Evolutionary conservation across 331 rosid genomes (phyloP).

Genomic region (Pyrus hybrid): DNA sequence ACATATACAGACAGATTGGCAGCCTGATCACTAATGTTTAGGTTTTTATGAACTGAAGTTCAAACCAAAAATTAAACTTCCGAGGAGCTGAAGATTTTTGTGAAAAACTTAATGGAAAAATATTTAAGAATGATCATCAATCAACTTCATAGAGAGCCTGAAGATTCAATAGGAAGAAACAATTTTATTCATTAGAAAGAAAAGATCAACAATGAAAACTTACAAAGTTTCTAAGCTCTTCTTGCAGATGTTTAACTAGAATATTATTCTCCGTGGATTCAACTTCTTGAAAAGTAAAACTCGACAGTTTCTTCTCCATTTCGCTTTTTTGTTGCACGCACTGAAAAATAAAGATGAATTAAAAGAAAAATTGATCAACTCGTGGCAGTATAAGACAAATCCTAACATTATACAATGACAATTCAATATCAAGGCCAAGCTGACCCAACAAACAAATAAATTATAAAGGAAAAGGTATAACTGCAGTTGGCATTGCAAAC

Average conservation of each 20-base stretch:
- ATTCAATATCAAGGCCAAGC: slow-evolving; percentile 1
- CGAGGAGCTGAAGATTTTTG: background rate
- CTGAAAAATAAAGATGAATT: slow-evolving; percentile 28
- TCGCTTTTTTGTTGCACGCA: slow-evolving; percentile 72
- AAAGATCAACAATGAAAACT: slow-evolving; percentile 19
- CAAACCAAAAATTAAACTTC: background rate
- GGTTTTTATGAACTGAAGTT: background rate
- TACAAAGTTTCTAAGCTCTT: slow-evolving; percentile 78
- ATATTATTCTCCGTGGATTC: slow-evolving; percentile 29
- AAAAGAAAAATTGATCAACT: background rate
- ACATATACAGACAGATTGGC: background rate
- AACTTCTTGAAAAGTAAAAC: slow-evolving; percentile 50
- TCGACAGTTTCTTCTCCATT: slow-evolving; percentile 63
- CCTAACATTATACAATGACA: slow-evolving; percentile 1
- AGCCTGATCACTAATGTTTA: background rate
- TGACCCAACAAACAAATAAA: background rate
- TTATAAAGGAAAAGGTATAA: background rate
- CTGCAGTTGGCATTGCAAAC: background rate
- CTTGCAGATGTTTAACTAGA: slow-evolving; percentile 76
- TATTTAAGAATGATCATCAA: background rate
- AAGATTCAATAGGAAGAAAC: background rate
- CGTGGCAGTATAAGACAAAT: background rate
- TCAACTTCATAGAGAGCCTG: background rate
- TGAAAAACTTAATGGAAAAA: background rate
- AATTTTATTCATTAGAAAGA: slow-evolving; percentile 4